Base-by-base conservation (phyloP, 2,329 filamentous ascomycete species). In the Aspergillus proliferans region DNA sequence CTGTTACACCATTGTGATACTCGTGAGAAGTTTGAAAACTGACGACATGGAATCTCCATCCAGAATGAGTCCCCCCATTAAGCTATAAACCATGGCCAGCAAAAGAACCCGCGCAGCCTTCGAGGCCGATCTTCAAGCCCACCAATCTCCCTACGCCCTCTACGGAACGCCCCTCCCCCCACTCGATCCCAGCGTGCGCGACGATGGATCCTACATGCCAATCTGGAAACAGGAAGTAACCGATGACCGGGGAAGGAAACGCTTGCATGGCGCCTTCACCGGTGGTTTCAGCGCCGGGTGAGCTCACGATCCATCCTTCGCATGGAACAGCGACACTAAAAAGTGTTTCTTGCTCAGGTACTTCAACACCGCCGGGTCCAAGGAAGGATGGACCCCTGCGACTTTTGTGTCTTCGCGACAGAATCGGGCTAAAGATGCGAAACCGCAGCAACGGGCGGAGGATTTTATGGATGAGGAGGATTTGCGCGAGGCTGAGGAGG, bases 401-500 rank as follows among this genome's bases (percentile, higher is more conserved):
- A 86, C 88, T 0, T 98, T 97, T 68, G 85, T 95, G 8, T 97
- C 92, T 6, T 96, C 91, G 46, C 86, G 93, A 21, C 75, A 81
- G 36, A 88, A 88, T 61, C 86, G 90, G 48, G 83, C 79, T 55
- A 88, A 87, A 63, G 81, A 87, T 73, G 76, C 75, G 10, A 30
- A 30, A 10, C 26, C 71, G 2, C 57, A 78, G 54, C 83, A 87
- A 63, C 82, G 84, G 43, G 81, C 84, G 0, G 90, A 97, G 67
- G 91, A 97, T 64, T 97, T 91, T 60, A 98, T 98, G 93, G 93
- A 98, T 61, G 92, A 95, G 39, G 93, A 98, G 66, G 93, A 98
- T 68, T 75, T 95, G 30, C 87, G 86, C 6, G 90, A 95, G 65
- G 87, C 85, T 0, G 88, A 87, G 50, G 90, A 95, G 68, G 78